Evolutionary conservation across 1,139 yeast species (phyloP).

Genomic region (Blastobotrys indianensis): DNA sequence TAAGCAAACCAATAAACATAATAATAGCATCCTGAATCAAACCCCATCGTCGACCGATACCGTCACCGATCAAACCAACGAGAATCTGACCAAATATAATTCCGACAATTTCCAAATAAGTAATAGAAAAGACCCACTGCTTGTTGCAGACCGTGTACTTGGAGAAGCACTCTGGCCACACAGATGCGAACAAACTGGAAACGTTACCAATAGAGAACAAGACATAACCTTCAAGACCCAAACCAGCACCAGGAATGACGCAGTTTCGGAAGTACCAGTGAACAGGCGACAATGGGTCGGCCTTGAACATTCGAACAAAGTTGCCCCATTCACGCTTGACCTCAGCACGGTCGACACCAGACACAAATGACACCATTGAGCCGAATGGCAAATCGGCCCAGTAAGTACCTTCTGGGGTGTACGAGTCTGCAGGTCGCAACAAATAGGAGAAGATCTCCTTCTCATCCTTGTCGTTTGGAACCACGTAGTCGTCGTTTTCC

Average conservation of each 20-base stretch:
- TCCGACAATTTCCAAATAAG: slow-evolving; percentile 52
- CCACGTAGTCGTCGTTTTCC: slow-evolving; percentile 20
- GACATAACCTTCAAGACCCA: slow-evolving; percentile 36
- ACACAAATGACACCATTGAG: slow-evolving; percentile 27
- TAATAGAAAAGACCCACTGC: slow-evolving; percentile 33
- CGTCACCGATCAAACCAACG: slow-evolving; percentile 82
- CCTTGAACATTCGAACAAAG: slow-evolving; percentile 28
- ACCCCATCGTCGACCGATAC: slow-evolving; percentile 83
- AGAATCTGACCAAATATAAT: slow-evolving; percentile 87
- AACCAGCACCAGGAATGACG: slow-evolving; percentile 37
- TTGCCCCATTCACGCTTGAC: slow-evolving; percentile 25
- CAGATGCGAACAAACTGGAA: slow-evolving; percentile 29
- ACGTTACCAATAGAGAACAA: slow-evolving; percentile 36
- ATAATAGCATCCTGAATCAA: slow-evolving; percentile 37
- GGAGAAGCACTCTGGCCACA: slow-evolving; percentile 37
- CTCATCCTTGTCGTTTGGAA: slow-evolving; percentile 29
- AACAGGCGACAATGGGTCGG: slow-evolving; percentile 34
- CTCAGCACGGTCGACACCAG: slow-evolving; percentile 28
- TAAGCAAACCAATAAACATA: slow-evolving; percentile 57
- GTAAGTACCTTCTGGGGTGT: slow-evolving; percentile 31
- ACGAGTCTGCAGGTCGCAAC: slow-evolving; percentile 32
- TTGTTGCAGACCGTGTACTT: slow-evolving; percentile 28
- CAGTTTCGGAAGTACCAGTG: slow-evolving; percentile 34
- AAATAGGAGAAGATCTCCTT: slow-evolving; percentile 32
- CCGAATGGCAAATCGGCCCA: slow-evolving; percentile 36